Base-by-base conservation (phyloP, 306 rosid genomes). In the Carpinus fangiana region DNA sequence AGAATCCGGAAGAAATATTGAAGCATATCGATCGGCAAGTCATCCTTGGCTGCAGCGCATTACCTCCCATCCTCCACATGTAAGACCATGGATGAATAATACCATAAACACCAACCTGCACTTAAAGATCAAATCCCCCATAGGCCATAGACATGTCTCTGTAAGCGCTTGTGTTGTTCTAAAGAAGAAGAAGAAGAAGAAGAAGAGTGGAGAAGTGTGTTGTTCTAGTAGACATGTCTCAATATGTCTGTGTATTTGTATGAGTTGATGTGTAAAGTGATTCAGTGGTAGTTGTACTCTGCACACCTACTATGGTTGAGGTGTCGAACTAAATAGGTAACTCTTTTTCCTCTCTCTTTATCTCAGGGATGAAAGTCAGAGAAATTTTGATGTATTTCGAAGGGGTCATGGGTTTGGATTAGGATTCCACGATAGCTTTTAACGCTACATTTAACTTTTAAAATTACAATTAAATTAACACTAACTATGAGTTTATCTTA, bases 1-100 rank as follows among this genome's bases (percentile, higher is more conserved):
- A 65, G 48, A 45, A 45, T 45, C 9, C 48, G 7, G n/a, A n/a
- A n/a, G n/a, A n/a, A n/a, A n/a, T n/a, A n/a, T n/a, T n/a, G n/a
- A n/a, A n/a, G n/a, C n/a, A n/a, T n/a, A n/a, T n/a, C n/a, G n/a
- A n/a, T 34, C 74, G 54, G 74, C 55, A 70, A 70, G 57, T 70
- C 74, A 70, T 70, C 74, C 74, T 70, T 70, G 74, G 74, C 74
- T 70, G n/a, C 74, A 70, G n/a, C 57, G 21, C 36, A 70, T 70
- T 45, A 70, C 57, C 74, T 45, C 74, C 36, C 57, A 65, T 9
- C 71, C 18, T 70, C 38, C 54, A 45, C 55, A 45, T 70, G 74
- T 7, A 70, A 23, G 74, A 70, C 2, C 74, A 21, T 70, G 74
- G 70, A 70, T 47, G 36, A 70, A 38, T 20, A 45, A 68, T 4